Evolutionary conservation across 2,329 filamentous ascomycete species (phyloP), one percentile per base, ranked within the genome.

Genomic region (Ophiocordyceps camponoti-floridani): DNA sequence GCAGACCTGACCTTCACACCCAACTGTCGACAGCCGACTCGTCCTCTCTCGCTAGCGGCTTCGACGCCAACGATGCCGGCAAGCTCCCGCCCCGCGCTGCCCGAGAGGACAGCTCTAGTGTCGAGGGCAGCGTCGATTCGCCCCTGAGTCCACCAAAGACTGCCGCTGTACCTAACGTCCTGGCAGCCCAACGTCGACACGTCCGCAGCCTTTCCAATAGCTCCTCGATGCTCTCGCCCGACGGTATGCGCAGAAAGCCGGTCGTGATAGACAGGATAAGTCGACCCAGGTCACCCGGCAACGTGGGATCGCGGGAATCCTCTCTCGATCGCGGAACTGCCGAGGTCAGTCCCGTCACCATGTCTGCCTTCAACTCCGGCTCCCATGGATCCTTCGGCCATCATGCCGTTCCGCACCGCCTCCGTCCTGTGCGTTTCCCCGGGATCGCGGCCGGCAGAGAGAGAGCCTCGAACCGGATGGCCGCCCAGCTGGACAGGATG

Each of bases 401-500:
- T 33, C 60, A 64, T 18, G 23, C 43, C 14, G 16, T 16, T 16
- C 26, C 27, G 4, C 63, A 69, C 47, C 63, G 64, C 43, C 60
- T 67, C 53, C 60, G 62, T 43, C 67, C 69, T 1, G 59, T 67
- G 51, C 62, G 68, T 43, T 77, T 77, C 43, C 71, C 74, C 0
- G 74, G 73, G 1, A 77, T 73, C 1, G 72, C 69, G 13, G 63
- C 64, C 10, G 71, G 70, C 45, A 54, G 55, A 31, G 73, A 77
- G 52, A 72, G 72, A 2, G 71, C 69, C 5, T 70, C 72, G 2
- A 75, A 76, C 47, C 66, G 68, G 43, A 75, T 79, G 47, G 79
- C 67, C 53, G 71, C 74, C 9, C 71, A 74, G 45, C 63, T 82
- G 7, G 76, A 77, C 43, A 80, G 83, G 52, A 82, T 94, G 69